Conservation (phyloP, 202 grass and related monocot genomes). For the Panicum hallii region DNA sequence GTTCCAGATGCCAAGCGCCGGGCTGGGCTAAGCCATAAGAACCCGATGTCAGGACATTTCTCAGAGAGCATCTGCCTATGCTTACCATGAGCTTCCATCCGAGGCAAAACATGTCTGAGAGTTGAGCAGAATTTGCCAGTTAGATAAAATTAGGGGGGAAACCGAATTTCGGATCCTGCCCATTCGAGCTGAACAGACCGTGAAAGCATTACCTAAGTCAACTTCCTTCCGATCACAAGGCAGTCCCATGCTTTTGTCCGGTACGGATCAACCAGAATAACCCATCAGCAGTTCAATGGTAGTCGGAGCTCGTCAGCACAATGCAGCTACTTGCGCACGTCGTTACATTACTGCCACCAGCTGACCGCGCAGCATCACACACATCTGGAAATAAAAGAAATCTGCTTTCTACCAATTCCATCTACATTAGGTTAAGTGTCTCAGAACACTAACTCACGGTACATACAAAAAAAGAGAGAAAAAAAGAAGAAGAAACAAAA, state of each 20-base stretch:
- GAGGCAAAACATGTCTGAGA: neutral
- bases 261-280: slow-evolving; percentile 19
- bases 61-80: neutral
- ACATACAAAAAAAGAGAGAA: slow-evolving; percentile 40
- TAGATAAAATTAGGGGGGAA: neutral
- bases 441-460: slow-evolving; percentile 28
- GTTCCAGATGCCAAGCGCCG: neutral
- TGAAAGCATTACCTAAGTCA: neutral
- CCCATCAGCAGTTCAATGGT: neutral
- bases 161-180: too few relatives aligned
- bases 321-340: neutral
- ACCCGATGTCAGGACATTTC: neutral
- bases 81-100: neutral
- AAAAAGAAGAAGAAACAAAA: neutral
- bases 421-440: slow-evolving; percentile 59
- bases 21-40: neutral
- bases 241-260: neutral
- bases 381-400: slow-evolving; percentile 21
- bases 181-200: neutral
- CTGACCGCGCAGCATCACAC: neutral
- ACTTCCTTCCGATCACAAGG: neutral
- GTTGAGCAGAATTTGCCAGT: neutral
- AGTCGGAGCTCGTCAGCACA: neutral
- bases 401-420: slow-evolving; percentile 50
- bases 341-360: slow-evolving; percentile 7